Evolutionary conservation across 2,329 filamentous ascomycete species (phyloP), one percentile per base, ranked within the genome.

Genomic region (Helminthosporium solani): DNA sequence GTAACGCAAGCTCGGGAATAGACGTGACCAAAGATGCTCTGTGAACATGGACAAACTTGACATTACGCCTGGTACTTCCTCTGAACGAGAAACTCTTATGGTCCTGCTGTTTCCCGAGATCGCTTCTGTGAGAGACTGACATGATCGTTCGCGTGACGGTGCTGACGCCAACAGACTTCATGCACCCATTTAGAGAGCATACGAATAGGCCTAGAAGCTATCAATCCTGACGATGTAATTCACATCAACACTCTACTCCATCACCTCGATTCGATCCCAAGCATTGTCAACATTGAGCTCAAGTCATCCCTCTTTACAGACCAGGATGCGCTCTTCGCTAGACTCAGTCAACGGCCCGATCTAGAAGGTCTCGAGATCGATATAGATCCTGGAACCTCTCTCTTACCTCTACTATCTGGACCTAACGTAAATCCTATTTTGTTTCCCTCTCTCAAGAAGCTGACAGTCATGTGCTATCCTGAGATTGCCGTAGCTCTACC

Each of bases 401-500:
- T 64, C 4, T 37, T 66, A 2, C 54, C 63, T 12, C 44, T 52
- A 7, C 52, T 68, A 9, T 41, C 49, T 18, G 55, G 54, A 2
- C 56, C 54, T 5, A 40, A 42, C 36, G 48, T 52, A 5, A 33
- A 57, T 1, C 20, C 55, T 2, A 40, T 47, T 15, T 51, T 56
- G 2, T 64, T 69, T 37, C 31, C 49, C 12, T 54, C 53, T 3
- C 44, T 69, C 7, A 58, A 49, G 18, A 50, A 55, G 2, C 44
- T 66, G 15, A 53, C 54, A 7, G 52, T 67, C 19, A 63, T 64
- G 48, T 66, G 63, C 35, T 67, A 67, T 30, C 64, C 64, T 2
- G 64, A 68, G 21, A 51, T 67, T 19, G 63, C 61, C 4, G 47
- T 63, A 7, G 56, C 62, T 3, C 53, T 69, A 2, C 53, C 58